phyloP scores from a whole-genome alignment of 495 filamentous ascomycete genomes.

The Lepidopterella palustris region DNA sequence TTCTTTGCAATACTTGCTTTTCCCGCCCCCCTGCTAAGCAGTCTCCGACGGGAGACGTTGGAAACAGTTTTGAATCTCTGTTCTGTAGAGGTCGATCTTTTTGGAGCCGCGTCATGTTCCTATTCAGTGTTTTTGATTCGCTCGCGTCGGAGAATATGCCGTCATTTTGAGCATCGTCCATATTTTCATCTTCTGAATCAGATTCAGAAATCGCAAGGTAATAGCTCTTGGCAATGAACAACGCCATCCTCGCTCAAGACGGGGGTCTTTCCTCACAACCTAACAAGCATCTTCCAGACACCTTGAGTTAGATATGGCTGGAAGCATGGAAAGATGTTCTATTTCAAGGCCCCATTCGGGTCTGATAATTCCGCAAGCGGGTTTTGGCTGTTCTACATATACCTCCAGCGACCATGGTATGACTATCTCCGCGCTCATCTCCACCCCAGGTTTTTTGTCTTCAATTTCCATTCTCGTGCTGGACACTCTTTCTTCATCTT shows the following conservation, averaged over 20 bases:
- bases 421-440: constrained; percentile 8
- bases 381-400: not conserved
- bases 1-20: constrained; percentile 21
- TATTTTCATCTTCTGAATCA: not conserved
- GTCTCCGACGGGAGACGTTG: constrained; percentile 24
- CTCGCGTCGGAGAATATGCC: constrained; percentile 10
- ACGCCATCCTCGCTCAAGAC: not conserved
- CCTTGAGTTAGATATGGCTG: constrained; percentile 1
- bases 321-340: not conserved
- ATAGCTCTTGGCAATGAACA: not conserved
- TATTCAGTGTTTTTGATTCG: constrained; percentile 26
- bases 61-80: constrained; percentile 20
- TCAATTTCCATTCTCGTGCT: constrained; percentile 15
- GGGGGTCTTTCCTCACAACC: not conserved
- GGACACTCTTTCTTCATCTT: constrained; percentile 18
- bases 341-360: not conserved
- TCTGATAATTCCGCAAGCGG: not conserved
- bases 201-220: not conserved
- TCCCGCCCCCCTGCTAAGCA: constrained; percentile 23
- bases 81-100: constrained; percentile 2
- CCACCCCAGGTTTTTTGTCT: constrained; percentile 13
- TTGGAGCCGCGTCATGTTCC: constrained; percentile 1
- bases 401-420: not conserved
- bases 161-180: not conserved
- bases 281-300: constrained; percentile 1